Percentiles rank a stretch among this genome's conserved stretches.
Conservation (phyloP, 2,329 filamentous ascomycete species). For the Amylocarpus encephaloides region DNA sequence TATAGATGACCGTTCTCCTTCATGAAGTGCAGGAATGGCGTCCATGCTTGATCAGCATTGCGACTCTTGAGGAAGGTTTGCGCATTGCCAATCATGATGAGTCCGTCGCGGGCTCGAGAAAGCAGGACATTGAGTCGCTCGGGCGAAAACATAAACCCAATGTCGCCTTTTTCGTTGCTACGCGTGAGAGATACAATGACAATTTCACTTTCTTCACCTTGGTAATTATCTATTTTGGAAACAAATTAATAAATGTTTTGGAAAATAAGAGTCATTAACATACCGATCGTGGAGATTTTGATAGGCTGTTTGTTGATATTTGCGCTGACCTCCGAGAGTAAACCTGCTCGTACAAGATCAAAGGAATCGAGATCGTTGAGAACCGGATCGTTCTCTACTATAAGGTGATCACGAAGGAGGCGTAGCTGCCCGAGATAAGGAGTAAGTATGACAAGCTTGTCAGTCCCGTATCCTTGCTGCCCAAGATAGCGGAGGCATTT, state of each 20-base stretch:
- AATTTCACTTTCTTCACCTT: slow-evolving; percentile 71
- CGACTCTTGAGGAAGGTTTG: slow-evolving; percentile 54
- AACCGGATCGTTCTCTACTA: slow-evolving; percentile 53
- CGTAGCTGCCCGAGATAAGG: slow-evolving; percentile 66
- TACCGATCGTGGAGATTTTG: slow-evolving; percentile 64
- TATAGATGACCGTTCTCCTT: slow-evolving; percentile 44
- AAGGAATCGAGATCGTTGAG: slow-evolving; percentile 63
- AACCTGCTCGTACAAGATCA: slow-evolving; percentile 56
- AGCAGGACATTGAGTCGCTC: slow-evolving; percentile 66
- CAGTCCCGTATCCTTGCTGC: slow-evolving; percentile 63
- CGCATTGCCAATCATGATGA: slow-evolving; percentile 63
- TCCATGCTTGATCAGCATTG: slow-evolving; percentile 52
- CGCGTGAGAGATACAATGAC: slow-evolving; percentile 62
- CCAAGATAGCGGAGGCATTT: slow-evolving; percentile 59
- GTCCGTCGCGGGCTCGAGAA: slow-evolving; percentile 59
- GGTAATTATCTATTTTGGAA: slow-evolving; percentile 60
- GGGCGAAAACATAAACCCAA: slow-evolving; percentile 62
- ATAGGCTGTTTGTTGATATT: slow-evolving; percentile 47
- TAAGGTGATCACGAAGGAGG: slow-evolving; percentile 47
- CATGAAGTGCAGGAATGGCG: slow-evolving; percentile 47
- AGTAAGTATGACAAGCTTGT: slow-evolving; percentile 61
- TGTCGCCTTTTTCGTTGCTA: slow-evolving; percentile 56
- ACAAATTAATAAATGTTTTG: too few relatives aligned
- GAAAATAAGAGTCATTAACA: too few relatives aligned
- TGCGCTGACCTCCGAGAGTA: slow-evolving; percentile 48